A percentile compares a stretch with the other conserved stretches of the same genome.
Evolutionary conservation across 2,329 filamentous ascomycete species (phyloP).

Genomic region (Lecanicillium sp.): DNA sequence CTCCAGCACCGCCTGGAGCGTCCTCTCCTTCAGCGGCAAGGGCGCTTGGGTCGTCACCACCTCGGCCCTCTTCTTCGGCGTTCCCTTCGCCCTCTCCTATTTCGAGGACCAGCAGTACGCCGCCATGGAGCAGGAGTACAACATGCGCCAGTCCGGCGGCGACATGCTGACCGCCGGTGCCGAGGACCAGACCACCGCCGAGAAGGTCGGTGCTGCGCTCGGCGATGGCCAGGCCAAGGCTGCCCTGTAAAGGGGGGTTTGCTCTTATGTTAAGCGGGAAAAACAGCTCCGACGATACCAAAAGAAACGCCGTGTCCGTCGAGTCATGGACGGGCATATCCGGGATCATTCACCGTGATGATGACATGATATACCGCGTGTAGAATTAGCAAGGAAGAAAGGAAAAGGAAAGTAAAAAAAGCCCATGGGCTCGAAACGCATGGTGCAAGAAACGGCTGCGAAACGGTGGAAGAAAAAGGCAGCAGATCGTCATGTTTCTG

Average conservation of each 20-base stretch:
- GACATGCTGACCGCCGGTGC: conserved; percentile 54
- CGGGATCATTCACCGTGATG: conserved; percentile 8
- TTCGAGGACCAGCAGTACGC: conserved; percentile 94
- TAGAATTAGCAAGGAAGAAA: conserved; percentile 6
- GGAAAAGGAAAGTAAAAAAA: neutral
- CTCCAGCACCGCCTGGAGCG: conserved; percentile 40
- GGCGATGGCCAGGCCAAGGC: conserved; percentile 41
- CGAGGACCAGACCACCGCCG: conserved; percentile 39
- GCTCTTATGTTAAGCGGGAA: no score
- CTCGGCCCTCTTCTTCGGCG: conserved; percentile 79
- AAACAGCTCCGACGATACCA: no score
- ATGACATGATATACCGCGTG: conserved; percentile 11
- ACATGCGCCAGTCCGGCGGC: conserved; percentile 86
- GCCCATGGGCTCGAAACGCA: neutral
- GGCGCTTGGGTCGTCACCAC: conserved; percentile 87
- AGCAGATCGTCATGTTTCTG: conserved; percentile 1
- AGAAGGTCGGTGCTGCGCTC: conserved; percentile 45
- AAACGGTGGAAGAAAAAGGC: neutral
- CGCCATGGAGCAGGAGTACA: conserved; percentile 96
- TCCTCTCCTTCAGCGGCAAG: conserved; percentile 71
- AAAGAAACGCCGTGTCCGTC: no score
- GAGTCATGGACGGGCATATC: neutral
- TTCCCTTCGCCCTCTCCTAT: conserved; percentile 89
- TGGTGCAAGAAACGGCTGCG: neutral
- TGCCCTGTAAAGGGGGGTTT: conserved; percentile 42